Evolutionary conservation across 805 yeast species (phyloP).

Genomic region (Ascoidea tarda): DNA sequence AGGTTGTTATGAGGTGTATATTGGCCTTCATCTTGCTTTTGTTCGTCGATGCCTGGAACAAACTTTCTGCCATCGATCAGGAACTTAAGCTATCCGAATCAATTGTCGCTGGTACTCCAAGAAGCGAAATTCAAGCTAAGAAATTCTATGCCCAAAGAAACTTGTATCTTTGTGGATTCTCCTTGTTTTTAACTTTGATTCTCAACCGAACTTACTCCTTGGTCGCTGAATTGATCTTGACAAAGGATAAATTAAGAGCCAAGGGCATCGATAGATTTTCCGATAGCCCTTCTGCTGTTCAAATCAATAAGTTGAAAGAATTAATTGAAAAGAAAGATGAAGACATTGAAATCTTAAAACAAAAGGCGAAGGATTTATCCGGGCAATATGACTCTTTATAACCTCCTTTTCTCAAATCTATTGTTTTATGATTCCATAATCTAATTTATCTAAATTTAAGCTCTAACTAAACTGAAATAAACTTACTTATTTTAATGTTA

Average conservation of each 20-base stretch:
- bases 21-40: constrained; percentile 73
- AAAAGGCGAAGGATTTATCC: constrained; percentile 53
- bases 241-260: constrained; percentile 15
- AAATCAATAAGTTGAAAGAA: constrained; percentile 32
- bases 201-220: constrained; percentile 73
- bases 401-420: not conserved
- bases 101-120: constrained; percentile 31
- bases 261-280: constrained; percentile 12
- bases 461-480: not conserved
- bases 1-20: constrained; percentile 66
- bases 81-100: constrained; percentile 32
- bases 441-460: not conserved
- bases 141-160: constrained; percentile 94
- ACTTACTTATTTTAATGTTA: not conserved
- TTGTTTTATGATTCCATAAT: not conserved
- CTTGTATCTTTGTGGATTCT: constrained; percentile 90
- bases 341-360: constrained; percentile 54
- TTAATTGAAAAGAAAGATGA: constrained; percentile 45
- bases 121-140: constrained; percentile 80
- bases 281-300: constrained; percentile 20
- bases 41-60: constrained; percentile 78
- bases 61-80: constrained; percentile 54
- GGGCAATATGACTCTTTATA: constrained; percentile 42
- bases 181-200: constrained; percentile 77
- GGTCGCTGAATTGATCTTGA: constrained; percentile 57